Evolutionary conservation across 345 rosid species (phyloP).

Genomic region (Eucalyptus polyanthemos): DNA sequence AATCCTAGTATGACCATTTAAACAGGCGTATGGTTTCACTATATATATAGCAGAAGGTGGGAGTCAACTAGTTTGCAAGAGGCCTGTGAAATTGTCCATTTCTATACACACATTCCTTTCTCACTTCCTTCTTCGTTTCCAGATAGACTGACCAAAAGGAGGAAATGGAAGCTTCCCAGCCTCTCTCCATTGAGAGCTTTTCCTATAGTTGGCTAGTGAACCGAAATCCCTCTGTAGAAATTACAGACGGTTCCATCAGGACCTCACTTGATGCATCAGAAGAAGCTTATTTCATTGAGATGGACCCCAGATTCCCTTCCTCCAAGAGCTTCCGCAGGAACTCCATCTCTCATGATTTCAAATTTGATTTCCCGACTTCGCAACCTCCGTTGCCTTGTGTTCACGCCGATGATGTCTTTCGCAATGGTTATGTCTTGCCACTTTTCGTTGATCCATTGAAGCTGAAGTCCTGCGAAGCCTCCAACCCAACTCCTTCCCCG

Average conservation of each 20-base stretch:
- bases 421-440: conserved; percentile 73
- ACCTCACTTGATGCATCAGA: conserved; percentile 49
- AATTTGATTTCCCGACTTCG: conserved; percentile 61
- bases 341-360: conserved; percentile 46
- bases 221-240: conserved; percentile 52
- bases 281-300: conserved; percentile 82
- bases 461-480: conserved; percentile 14
- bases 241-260: conserved; percentile 28
- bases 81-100: not conserved
- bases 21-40: not conserved
- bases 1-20: not conserved
- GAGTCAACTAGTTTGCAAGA: not conserved
- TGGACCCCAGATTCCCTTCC: conserved; percentile 92
- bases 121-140: not conserved
- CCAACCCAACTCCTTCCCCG: conserved; percentile 5
- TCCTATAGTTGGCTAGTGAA: conserved; percentile 86
- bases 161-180: conserved; percentile 60
- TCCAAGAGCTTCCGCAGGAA: conserved; percentile 69
- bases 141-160: not conserved
- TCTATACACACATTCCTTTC: not conserved
- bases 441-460: conserved; percentile 25
- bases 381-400: conserved; percentile 29
- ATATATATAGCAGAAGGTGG: not conserved
- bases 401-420: conserved; percentile 84
- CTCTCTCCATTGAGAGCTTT: conserved; percentile 89